Conservation (phyloP, 495 filamentous ascomycete genomes). For the Halenospora varia region DNA sequence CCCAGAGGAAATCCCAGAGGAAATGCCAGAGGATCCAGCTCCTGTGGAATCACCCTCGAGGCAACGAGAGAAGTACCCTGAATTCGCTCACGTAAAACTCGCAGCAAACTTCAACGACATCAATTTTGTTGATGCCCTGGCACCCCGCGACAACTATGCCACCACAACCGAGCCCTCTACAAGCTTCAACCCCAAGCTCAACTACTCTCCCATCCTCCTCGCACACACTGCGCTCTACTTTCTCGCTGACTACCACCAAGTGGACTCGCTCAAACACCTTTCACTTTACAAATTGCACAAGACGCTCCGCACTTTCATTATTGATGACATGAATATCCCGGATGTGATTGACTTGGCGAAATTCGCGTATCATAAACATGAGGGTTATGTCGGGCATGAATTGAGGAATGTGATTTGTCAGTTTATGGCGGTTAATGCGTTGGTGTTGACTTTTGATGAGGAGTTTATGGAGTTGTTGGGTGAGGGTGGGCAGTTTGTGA, state of each 20-base stretch:
- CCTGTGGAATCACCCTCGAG: not conserved
- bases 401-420: conserved; percentile 10
- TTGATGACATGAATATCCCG: not conserved
- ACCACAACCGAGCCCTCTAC: not conserved
- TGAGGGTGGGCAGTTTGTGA: conserved; percentile 7
- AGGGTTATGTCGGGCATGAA: not conserved
- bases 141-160: not conserved
- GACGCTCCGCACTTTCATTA: not conserved
- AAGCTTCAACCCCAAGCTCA: not conserved
- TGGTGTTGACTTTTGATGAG: not conserved
- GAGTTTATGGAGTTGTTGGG: conserved; percentile 1
- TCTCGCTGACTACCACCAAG: not conserved
- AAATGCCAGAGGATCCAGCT: not conserved
- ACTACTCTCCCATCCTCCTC: not conserved
- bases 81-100: not conserved
- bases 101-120: not conserved
- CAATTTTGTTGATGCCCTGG: not conserved
- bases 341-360: conserved; percentile 3
- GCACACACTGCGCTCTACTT: conserved; percentile 7
- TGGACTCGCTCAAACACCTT: not conserved
- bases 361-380: conserved; percentile 1
- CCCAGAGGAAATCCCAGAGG: not conserved
- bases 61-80: not conserved
- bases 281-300: conserved; percentile 8
- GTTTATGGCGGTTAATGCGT: conserved; percentile 7